Conservation (phyloP, 2,329 filamentous ascomycete species). For the Talaromyces islandicus region DNA sequence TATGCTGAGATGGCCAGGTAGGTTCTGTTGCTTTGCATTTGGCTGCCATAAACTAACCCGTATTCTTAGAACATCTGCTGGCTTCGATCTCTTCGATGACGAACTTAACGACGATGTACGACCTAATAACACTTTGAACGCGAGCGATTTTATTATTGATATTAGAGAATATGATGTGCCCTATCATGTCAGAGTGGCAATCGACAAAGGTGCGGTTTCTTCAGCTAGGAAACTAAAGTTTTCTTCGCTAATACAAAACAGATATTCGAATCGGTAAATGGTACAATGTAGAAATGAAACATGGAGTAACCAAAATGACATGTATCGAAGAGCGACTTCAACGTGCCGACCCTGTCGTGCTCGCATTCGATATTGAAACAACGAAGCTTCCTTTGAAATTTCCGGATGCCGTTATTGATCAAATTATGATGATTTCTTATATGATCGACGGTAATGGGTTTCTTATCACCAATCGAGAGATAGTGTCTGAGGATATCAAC, state of each 20-base stretch:
- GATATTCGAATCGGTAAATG: conserved; percentile 95
- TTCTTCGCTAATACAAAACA: conserved; percentile 32
- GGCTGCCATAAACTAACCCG: conserved; percentile 11
- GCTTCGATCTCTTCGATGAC: conserved; percentile 92
- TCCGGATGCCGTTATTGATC: conserved; percentile 87
- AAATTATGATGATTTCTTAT: conserved; percentile 99
- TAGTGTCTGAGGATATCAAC: conserved; percentile 92
- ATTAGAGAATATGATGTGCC: conserved; percentile 99
- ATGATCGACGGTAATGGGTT: conserved; percentile 99
- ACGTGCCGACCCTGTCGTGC: conserved; percentile 91
- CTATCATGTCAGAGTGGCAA: conserved; percentile 97
- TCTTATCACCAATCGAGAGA: conserved; percentile 94
- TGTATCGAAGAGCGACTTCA: conserved; percentile 83
- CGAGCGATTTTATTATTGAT: conserved; percentile 96
- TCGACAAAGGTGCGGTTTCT: conserved; percentile 66
- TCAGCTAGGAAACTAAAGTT: neutral
- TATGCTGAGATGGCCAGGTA: conserved; percentile 93
- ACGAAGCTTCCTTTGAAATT: conserved; percentile 95
- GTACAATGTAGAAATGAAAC: conserved; percentile 93
- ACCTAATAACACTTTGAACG: conserved; percentile 73
- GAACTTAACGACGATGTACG: conserved; percentile 78
- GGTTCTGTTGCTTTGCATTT: conserved; percentile 3
- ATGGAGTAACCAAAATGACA: conserved; percentile 75
- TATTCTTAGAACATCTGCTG: conserved; percentile 59
- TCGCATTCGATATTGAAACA: conserved; percentile 99